Evolutionary conservation across 1,284 basidiomycete species (phyloP), one percentile per base, ranked within the genome.

Genomic region (Apiotrichum montevideense): DNA sequence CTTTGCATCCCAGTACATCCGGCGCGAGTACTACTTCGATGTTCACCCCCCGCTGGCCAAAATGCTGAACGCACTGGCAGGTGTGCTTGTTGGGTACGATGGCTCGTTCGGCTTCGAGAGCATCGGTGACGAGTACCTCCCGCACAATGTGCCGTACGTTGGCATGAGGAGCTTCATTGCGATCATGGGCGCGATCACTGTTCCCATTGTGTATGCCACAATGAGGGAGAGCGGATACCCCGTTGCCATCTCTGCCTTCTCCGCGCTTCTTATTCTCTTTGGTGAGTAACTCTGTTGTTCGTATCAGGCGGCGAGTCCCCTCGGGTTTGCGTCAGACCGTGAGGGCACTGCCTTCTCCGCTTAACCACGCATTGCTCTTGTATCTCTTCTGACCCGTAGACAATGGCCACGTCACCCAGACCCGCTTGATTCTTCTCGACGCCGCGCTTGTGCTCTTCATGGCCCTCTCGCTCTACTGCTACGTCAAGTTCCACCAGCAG

Each of bases 201-300:
- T 97, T 9, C 90, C 94, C 0, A 79, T 98, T 62, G 86, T 98
- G 2, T 99, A 94, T 72, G 87, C 84, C 14, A 98, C 94, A 75
- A 98, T 98, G 96, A 88, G 96, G 74, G 91, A 98, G 79, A 89
- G 88, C 58, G 96, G 96, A 6, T 95, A 95, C 74, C 92, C 93
- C 1, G 87, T 90, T 10, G 79, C 90, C 47, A 86, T 97, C 57
- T 85, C 90, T 4, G 85, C 89, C 0, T 91, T 98, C 71, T 93
- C 91, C 46, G 91, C 95, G 1, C 77, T 79, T 51, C 79, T 98
- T 21, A 77, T 98, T 62, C 79, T 95, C 4, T 90, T 98, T 63
- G 93, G 93, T 94, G 66, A 55, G 85, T 76, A 44, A n/a, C 6
- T 9, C 37, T 39, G 37, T 13, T 39, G 37, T 39, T 39, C 37